A percentile compares a stretch with the other conserved stretches of the same genome.
Evolutionary conservation across 78 protist genomes (phyloP).

Genomic region (Tieghemostelium lacteum): DNA sequence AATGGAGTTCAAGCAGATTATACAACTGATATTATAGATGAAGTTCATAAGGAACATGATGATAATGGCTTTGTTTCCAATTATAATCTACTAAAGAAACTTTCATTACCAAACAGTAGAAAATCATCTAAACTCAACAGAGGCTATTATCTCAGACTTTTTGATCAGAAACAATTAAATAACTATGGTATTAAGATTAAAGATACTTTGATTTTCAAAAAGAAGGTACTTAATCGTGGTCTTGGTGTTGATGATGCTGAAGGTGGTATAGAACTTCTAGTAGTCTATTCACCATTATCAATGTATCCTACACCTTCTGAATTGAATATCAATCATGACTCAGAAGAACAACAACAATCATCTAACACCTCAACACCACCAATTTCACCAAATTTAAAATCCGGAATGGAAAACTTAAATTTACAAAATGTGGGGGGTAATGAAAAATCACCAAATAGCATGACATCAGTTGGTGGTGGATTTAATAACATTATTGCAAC

Average conservation of each 20-base stretch:
- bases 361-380: background rate
- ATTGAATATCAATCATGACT: background rate
- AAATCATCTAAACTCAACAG: slow-evolving; percentile 26
- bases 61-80: background rate
- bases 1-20: background rate
- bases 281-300: slow-evolving; percentile 61
- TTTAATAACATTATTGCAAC: background rate
- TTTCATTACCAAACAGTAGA: slow-evolving; percentile 26
- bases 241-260: slow-evolving; percentile 73
- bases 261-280: slow-evolving; percentile 58
- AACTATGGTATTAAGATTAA: slow-evolving; percentile 77
- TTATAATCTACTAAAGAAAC: slow-evolving; percentile 42
- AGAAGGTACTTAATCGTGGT: slow-evolving; percentile 32
- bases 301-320: slow-evolving; percentile 56
- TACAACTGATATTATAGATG: background rate
- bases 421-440: no score
- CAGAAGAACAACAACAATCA: background rate
- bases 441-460: background rate
- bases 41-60: background rate
- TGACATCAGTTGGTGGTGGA: background rate
- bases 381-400: background rate
- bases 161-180: slow-evolving; percentile 58
- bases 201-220: slow-evolving; percentile 73
- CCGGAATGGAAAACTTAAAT: background rate
- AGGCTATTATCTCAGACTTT: slow-evolving; percentile 63